Percentiles rank a stretch among this genome's conserved stretches.
Conservation (phyloP, 2,329 filamentous ascomycete genomes). For the Arachnomyces sp. region DNA sequence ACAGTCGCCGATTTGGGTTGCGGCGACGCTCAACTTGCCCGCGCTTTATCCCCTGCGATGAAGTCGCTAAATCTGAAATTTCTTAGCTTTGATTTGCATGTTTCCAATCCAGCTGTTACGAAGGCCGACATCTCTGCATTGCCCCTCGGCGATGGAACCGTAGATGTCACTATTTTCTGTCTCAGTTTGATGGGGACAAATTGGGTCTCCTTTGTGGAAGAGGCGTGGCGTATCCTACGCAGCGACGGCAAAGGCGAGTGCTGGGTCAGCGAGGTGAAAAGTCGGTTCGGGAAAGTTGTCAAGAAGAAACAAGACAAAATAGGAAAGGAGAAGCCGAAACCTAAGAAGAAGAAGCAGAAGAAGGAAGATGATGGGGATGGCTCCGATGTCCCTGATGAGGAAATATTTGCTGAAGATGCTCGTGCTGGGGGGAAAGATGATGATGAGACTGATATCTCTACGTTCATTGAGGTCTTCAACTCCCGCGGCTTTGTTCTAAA, state of each 20-base stretch:
- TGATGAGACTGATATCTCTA: slow-evolving; percentile 74
- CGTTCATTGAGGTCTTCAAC: slow-evolving; percentile 75
- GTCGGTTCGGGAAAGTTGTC: slow-evolving; percentile 62
- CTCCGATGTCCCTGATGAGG: slow-evolving; percentile 49
- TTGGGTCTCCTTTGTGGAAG: slow-evolving; percentile 93
- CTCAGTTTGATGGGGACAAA: slow-evolving; percentile 98
- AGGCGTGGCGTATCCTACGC: slow-evolving; percentile 82
- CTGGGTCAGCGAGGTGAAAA: slow-evolving; percentile 97
- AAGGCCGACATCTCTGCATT: slow-evolving; percentile 81
- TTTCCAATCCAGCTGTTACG: slow-evolving; percentile 66
- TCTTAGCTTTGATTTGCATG: slow-evolving; percentile 79
- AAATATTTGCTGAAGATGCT: slow-evolving; percentile 43
- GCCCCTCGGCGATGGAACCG: slow-evolving; percentile 63
- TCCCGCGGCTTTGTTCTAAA: slow-evolving; percentile 79
- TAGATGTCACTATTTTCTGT: slow-evolving; percentile 90
- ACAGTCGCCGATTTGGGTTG: slow-evolving; percentile 88
- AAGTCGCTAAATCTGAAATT: slow-evolving; percentile 65
- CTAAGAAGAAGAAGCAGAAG: slow-evolving; percentile 41
- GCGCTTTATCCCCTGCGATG: slow-evolving; percentile 51
- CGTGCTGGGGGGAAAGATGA: slow-evolving; percentile 52
- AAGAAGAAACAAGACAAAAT: slow-evolving; percentile 34
- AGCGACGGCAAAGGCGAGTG: slow-evolving; percentile 79
- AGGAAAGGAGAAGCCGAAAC: slow-evolving; percentile 38
- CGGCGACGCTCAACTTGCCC: slow-evolving; percentile 76
- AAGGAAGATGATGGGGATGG: slow-evolving; percentile 42